A percentile compares a stretch with the other conserved stretches of the same genome.
Evolutionary conservation across 345 rosid genomes (phyloP).

Genomic region (Aquilaria sinensis): DNA sequence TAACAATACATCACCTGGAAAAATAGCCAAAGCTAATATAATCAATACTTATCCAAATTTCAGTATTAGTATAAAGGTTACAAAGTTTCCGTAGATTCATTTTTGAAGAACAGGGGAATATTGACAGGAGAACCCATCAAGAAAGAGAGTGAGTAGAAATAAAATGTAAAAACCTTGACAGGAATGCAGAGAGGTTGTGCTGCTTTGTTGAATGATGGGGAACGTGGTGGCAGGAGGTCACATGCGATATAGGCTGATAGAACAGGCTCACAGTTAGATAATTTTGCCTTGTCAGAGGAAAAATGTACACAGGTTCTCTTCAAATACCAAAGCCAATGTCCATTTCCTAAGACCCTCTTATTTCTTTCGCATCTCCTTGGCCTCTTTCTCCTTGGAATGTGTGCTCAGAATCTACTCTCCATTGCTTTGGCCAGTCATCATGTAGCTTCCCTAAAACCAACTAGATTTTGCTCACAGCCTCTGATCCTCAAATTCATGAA

Average conservation of each 20-base stretch:
- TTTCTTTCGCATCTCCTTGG: slow-evolving; percentile 43
- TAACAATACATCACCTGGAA: too few relatives aligned
- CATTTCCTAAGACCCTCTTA: slow-evolving; percentile 27
- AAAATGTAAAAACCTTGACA: neutral
- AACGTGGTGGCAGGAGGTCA: slow-evolving; percentile 51
- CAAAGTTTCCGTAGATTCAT: too few relatives aligned
- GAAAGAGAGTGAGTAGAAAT: neutral
- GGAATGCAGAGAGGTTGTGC: slow-evolving; percentile 9
- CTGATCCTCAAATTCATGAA: slow-evolving; percentile 4
- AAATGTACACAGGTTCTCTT: slow-evolving; percentile 20
- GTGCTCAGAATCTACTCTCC: slow-evolving; percentile 35
- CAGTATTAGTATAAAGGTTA: too few relatives aligned
- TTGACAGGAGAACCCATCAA: too few relatives aligned
- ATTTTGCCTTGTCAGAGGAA: slow-evolving; percentile 27
- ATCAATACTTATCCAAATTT: too few relatives aligned
- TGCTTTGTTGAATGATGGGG: slow-evolving; percentile 17
- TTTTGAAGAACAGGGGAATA: too few relatives aligned
- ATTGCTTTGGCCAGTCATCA: neutral
- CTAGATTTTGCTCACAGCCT: slow-evolving; percentile 16
- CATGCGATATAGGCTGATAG: slow-evolving; percentile 42
- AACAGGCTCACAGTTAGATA: slow-evolving; percentile 28
- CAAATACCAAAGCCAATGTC: slow-evolving; percentile 26
- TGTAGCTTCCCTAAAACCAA: neutral
- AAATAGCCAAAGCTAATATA: too few relatives aligned
- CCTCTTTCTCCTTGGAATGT: slow-evolving; percentile 50